These are phyloP conservation scores for Trifolium dubium DNA, from an alignment of 306 rosid genomes.

Conservation along the genomic window DNA sequence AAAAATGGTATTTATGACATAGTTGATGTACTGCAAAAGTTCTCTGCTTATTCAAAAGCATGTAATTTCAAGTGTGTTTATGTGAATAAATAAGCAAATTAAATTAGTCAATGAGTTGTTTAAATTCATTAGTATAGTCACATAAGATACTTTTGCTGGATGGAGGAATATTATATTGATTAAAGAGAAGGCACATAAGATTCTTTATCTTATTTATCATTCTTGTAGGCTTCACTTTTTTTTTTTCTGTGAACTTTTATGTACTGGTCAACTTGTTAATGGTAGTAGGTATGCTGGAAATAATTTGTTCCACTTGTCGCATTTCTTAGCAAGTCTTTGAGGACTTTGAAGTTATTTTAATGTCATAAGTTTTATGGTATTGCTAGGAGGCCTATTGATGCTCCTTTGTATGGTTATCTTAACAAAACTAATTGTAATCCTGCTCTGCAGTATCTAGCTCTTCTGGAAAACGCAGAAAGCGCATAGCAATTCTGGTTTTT, in stretches of 20 bases:
- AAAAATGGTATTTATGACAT: background rate
- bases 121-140: too few relatives aligned
- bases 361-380: background rate
- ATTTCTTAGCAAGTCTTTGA: constrained; percentile 23
- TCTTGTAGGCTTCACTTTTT: constrained; percentile 1
- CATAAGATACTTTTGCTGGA: background rate
- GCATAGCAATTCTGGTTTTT: constrained; percentile 51
- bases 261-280: background rate
- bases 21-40: too few relatives aligned
- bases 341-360: background rate
- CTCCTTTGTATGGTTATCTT: background rate
- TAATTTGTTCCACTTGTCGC: constrained; percentile 21
- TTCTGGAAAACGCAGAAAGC: constrained; percentile 48
- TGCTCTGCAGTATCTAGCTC: constrained; percentile 57
- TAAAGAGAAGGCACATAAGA: background rate
- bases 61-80: too few relatives aligned
- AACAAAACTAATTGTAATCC: constrained; percentile 22
- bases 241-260: background rate
- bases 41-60: too few relatives aligned
- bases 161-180: background rate
- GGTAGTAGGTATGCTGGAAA: background rate
- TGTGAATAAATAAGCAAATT: too few relatives aligned
- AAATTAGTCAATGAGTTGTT: too few relatives aligned
- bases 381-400: background rate
- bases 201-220: constrained; percentile 13